These are phyloP conservation scores for Myxozyma geophila DNA, from an alignment of 805 yeast species.

Conservation along the genomic window DNA sequence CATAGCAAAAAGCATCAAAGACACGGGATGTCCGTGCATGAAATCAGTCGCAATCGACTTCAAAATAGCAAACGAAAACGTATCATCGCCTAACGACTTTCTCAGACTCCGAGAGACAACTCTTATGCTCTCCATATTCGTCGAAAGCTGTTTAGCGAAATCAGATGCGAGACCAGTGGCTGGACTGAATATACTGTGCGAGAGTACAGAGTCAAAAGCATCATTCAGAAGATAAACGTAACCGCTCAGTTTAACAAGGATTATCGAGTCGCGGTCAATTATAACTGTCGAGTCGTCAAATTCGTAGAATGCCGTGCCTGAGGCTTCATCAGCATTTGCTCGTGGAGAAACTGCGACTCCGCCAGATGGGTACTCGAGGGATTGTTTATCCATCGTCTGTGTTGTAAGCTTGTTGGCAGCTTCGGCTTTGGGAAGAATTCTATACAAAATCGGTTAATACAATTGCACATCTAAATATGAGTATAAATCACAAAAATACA, in stretches of 20 bases:
- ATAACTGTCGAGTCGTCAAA: conserved; percentile 19
- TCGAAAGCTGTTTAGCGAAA: neutral
- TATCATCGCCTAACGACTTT: neutral
- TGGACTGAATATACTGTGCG: neutral
- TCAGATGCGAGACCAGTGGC: neutral
- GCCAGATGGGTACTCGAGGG: neutral
- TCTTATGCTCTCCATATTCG: neutral
- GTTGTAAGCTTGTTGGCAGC: neutral
- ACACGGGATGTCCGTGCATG: conserved; percentile 7
- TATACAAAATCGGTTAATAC: neutral
- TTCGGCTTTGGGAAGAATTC: neutral
- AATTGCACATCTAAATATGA: neutral
- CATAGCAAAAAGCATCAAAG: conserved; percentile 19
- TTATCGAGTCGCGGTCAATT: conserved; percentile 23
- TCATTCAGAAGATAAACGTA: neutral
- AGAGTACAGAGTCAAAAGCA: neutral
- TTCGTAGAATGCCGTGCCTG: conserved; percentile 3
- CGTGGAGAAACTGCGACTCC: conserved; percentile 19
- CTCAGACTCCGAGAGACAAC: neutral
- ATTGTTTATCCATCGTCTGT: neutral
- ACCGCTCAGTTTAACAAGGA: conserved; percentile 8
- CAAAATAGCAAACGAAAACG: neutral
- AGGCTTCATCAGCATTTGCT: conserved; percentile 1
- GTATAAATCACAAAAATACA: neutral
- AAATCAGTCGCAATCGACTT: neutral